Conservation (phyloP, 495 filamentous ascomycete species). For the Neurospora terricola region DNA sequence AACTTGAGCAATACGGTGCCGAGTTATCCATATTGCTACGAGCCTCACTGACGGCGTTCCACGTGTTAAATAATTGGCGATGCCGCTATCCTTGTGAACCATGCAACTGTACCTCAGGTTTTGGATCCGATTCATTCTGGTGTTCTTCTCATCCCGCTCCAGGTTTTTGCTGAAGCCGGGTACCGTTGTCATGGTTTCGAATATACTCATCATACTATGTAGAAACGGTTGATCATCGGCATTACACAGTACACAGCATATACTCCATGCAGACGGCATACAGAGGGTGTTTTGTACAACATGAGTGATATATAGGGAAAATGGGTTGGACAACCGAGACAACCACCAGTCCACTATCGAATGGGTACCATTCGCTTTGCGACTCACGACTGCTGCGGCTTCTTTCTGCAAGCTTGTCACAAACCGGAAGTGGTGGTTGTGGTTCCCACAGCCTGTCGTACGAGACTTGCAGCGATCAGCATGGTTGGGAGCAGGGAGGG, state of each 20-base stretch:
- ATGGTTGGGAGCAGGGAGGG: not conserved
- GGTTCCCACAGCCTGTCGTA: conserved; percentile 5
- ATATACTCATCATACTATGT: not conserved
- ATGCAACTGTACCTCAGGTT: not conserved
- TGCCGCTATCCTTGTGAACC: no score
- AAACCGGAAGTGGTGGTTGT: not conserved
- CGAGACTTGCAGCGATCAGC: conserved; percentile 15
- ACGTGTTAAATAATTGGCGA: no score
- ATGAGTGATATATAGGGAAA: not conserved
- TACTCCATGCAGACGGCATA: not conserved
- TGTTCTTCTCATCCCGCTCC: not conserved
- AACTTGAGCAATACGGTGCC: not conserved
- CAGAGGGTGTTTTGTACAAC: not conserved
- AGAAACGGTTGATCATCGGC: not conserved
- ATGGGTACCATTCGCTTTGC: not conserved
- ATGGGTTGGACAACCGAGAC: not conserved
- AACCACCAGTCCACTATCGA: not conserved
- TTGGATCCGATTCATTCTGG: not conserved
- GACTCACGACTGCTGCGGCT: not conserved
- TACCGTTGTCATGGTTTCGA: not conserved
- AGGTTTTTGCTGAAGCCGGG: not conserved
- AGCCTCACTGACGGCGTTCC: no score
- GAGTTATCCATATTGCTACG: not conserved
- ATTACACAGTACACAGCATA: not conserved
- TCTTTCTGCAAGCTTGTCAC: not conserved